A percentile compares a stretch with the other conserved stretches of the same genome.
Conservation (phyloP, 208 protist species). For the Porcisia hertigi region DNA sequence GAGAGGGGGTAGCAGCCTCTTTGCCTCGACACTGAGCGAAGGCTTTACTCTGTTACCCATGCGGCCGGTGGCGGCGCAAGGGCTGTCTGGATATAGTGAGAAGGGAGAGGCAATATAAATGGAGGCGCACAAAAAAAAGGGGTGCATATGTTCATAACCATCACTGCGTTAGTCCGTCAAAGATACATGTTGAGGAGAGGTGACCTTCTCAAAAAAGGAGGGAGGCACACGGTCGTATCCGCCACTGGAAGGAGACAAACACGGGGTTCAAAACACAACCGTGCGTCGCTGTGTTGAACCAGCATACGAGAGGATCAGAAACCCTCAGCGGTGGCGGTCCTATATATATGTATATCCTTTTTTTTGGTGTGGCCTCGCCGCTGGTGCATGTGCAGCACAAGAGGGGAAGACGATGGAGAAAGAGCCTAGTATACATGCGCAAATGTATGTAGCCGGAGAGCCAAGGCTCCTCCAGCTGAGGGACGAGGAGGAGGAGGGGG, state of each 20-base stretch:
- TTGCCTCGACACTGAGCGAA: no score
- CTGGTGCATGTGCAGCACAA: background rate
- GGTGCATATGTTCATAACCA: background rate
- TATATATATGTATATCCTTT: background rate
- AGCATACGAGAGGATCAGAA: background rate
- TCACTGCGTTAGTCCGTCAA: background rate
- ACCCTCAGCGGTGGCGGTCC: background rate
- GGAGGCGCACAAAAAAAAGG: background rate
- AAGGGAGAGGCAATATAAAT: background rate
- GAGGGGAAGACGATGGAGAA: background rate
- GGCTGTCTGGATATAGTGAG: background rate
- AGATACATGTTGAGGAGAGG: background rate
- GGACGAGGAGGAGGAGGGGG: background rate
- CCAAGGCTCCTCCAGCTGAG: background rate
- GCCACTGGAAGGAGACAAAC: background rate
- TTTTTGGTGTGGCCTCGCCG: background rate
- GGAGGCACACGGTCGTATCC: background rate
- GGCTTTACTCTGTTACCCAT: no score
- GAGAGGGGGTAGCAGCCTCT: no score
- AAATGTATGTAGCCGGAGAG: background rate
- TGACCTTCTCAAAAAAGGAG: background rate
- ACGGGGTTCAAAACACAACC: background rate
- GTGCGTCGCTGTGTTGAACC: no score
- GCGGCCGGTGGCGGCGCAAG: no score
- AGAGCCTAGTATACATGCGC: background rate